A percentile compares a stretch with the other conserved stretches of the same genome.
phyloP scores from a whole-genome alignment of 2,329 filamentous ascomycete genomes.

The Sporothrix phasma region DNA sequence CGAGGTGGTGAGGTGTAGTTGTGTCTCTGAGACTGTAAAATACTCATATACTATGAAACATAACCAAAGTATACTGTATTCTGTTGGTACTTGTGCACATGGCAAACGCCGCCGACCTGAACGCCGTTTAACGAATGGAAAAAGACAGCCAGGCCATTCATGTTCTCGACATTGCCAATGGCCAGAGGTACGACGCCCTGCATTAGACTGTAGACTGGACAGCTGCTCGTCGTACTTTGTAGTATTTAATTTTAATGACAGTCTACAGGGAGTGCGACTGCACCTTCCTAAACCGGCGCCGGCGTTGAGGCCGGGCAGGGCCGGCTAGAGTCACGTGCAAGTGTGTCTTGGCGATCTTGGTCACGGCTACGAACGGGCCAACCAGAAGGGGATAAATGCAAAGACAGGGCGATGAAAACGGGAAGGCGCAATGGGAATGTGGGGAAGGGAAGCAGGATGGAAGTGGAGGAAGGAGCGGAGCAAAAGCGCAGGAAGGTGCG shows the following conservation, averaged over 20 bases:
- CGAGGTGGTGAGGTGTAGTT: background rate
- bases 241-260: no score
- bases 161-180: background rate
- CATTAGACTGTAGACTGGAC: background rate
- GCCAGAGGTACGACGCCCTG: background rate
- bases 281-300: background rate
- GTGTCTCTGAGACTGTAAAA: no score
- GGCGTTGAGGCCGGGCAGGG: background rate
- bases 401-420: no score
- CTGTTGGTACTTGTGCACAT: no score
- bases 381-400: background rate
- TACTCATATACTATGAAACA: no score
- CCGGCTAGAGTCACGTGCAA: constrained; percentile 3
- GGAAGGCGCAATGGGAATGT: background rate
- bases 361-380: constrained; percentile 5
- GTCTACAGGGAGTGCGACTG: background rate
- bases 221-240: no score
- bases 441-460: background rate
- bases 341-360: background rate
- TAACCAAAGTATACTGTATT: no score
- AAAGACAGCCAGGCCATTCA: background rate
- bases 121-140: background rate
- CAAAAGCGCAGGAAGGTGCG: background rate
- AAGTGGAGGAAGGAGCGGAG: background rate
- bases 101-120: no score